Evolutionary conservation across 192 early-diverging fungal genomes (phyloP).

Genomic region (Piromyces sp.): DNA sequence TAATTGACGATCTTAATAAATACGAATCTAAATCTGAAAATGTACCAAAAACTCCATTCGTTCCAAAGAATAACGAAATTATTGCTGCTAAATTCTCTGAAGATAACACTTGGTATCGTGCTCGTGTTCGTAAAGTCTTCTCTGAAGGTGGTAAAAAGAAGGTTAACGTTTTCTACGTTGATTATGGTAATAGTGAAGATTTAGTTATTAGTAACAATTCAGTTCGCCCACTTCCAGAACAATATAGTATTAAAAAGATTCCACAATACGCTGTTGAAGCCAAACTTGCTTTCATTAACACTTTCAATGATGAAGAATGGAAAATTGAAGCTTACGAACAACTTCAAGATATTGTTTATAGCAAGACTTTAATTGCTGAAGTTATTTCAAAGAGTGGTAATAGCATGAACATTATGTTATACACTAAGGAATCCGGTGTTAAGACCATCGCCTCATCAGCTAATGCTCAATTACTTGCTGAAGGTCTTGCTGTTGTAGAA

Average conservation of each 20-base stretch:
- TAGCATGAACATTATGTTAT: conserved; percentile 17
- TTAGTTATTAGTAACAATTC: conserved; percentile 40
- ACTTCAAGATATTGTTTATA: conserved; percentile 43
- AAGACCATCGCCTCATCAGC: conserved; percentile 37
- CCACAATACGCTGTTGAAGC: conserved; percentile 54
- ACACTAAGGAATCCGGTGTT: conserved; percentile 31
- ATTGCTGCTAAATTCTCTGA: conserved; percentile 71
- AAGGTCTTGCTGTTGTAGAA: conserved; percentile 39
- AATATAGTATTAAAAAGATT: conserved; percentile 27
- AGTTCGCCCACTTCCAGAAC: conserved; percentile 52
- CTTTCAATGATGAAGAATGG: conserved; percentile 45
- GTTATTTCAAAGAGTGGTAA: conserved; percentile 9
- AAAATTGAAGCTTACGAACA: conserved; percentile 51
- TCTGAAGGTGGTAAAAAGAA: conserved; percentile 22
- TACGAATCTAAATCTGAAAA: conserved; percentile 9
- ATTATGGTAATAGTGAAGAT: conserved; percentile 84
- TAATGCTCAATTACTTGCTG: conserved; percentile 44
- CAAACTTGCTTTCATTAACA: conserved; percentile 58
- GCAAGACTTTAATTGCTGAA: conserved; percentile 15
- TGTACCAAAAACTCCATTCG: conserved; percentile 11
- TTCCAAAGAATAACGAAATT: conserved; percentile 50
- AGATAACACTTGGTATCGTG: conserved; percentile 69
- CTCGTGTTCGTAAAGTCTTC: conserved; percentile 48
- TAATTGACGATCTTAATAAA: conserved; percentile 44
- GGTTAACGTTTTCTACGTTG: conserved; percentile 70